Evolutionary conservation across 257 asterid genomes (phyloP).

Genomic region (Osmanthus fragrans): DNA sequence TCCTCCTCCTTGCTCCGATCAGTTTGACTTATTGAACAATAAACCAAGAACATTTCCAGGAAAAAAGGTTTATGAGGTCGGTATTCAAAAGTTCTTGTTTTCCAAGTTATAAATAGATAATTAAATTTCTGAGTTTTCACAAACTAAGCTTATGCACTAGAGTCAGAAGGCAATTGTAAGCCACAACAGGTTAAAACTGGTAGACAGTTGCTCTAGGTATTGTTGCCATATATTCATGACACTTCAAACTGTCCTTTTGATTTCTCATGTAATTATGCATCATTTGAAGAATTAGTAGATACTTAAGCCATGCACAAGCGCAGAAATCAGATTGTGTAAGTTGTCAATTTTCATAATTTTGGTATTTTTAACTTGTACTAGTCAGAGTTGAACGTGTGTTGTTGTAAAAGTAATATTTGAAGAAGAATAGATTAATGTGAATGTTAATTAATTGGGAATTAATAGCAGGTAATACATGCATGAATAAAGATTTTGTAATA

Average conservation of each 20-base stretch:
- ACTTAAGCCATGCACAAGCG: background rate
- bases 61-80: background rate
- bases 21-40: background rate
- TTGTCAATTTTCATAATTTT: background rate
- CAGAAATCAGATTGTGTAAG: background rate
- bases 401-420: too few species aligned
- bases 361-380: background rate
- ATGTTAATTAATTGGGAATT: too few species aligned
- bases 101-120: background rate
- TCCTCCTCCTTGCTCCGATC: background rate
- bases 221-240: background rate
- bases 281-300: background rate
- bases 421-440: too few species aligned
- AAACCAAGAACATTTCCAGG: background rate
- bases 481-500: too few species aligned
- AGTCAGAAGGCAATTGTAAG: background rate
- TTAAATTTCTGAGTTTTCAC: background rate
- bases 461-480: too few species aligned
- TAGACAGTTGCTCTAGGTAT: background rate
- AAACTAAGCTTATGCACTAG: background rate
- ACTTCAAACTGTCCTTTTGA: background rate
- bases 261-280: background rate
- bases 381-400: too few species aligned
- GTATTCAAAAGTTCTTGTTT: background rate
- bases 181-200: background rate